Evolutionary conservation across 768 basidiomycete genomes (phyloP), one percentile per base, ranked within the genome.

Genomic region (Dendrothele bispora): DNA sequence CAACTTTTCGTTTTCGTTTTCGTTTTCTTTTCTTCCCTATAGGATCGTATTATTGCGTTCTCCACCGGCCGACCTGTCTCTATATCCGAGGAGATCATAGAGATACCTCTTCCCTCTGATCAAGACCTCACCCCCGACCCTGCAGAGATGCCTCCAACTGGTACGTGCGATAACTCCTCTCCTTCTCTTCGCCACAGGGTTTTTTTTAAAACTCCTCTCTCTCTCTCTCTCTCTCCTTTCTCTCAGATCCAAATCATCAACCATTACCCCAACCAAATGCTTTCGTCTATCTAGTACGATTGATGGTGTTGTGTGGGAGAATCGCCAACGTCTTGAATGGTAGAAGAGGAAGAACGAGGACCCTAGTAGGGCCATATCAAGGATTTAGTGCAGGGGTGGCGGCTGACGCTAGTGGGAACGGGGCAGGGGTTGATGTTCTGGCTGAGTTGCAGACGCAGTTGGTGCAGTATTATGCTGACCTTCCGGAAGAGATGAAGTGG

Each of bases 241-340:
- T n/a, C n/a, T n/a, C n/a, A n/a, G n/a, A n/a, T n/a, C n/a, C n/a
- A n/a, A n/a, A n/a, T n/a, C n/a, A n/a, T 18, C 36, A 39, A 8
- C 37, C 26, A 12, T n/a, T 10, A 17, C 26, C 32, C 8, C 37
- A 48, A 24, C 37, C 46, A 17, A 39, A 27, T 37, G 36, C 48
- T 2, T 49, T 49, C 34, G 28, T 35, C 10, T 38, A 48, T 25
- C 32, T 50, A 12, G 51, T 49, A 17, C 32, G 48, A 25, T 32
- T 53, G 17, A 43, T 53, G 39, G 51, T 53, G 2, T 36, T 53
- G 7, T 49, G 48, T n/a, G 51, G 51, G 10, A 30, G 51, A 30
- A 53, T 53, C 15, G 51, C 51, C 6, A 43, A 30, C 8, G 41
- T 53, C 3, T 20, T 53, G 26, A 53, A 53, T n/a, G 51, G 51